These are phyloP conservation scores for Lophium mytilinum DNA, from an alignment of 495 filamentous ascomycete species.

Conservation along the genomic window DNA sequence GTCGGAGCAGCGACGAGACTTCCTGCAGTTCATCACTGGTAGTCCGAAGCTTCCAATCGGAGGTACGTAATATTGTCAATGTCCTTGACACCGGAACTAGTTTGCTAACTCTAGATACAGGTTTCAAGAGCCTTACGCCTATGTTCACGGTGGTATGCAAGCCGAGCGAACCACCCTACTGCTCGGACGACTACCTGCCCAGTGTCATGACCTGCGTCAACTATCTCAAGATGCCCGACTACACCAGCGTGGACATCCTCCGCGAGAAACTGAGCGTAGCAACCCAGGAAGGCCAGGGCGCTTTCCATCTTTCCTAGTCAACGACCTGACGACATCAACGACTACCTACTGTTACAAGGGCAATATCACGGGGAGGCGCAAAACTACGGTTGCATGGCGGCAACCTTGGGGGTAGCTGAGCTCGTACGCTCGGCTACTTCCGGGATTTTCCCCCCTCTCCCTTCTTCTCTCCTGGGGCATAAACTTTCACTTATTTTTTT, in stretches of 20 bases:
- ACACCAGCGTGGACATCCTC: slow-evolving; percentile 71
- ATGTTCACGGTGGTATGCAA: slow-evolving; percentile 99
- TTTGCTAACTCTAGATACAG: slow-evolving; percentile 39
- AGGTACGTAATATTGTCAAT: slow-evolving; percentile 51
- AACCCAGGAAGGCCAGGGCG: slow-evolving; percentile 95
- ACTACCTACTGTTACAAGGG: too few species aligned
- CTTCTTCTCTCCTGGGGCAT: too few species aligned
- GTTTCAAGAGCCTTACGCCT: slow-evolving; percentile 92
- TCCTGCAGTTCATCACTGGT: slow-evolving; percentile 96
- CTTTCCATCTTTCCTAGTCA: slow-evolving; percentile 84
- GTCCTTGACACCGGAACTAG: background rate
- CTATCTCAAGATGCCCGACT: slow-evolving; percentile 97
- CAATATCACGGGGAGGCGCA: too few species aligned
- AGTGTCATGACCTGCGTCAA: slow-evolving; percentile 99
- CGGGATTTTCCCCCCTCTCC: too few species aligned
- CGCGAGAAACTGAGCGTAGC: slow-evolving; percentile 69
- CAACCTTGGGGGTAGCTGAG: too few species aligned
- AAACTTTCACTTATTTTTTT: too few species aligned
- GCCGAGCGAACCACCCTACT: slow-evolving; percentile 88
- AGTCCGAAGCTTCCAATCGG: slow-evolving; percentile 98
- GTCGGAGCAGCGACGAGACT: slow-evolving; percentile 72
- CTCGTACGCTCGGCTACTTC: too few species aligned
- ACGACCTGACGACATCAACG: background rate
- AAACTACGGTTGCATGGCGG: too few species aligned
- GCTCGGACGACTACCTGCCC: slow-evolving; percentile 92